Conservation (phyloP, 345 rosid species). For the Gossypium longicalyx region DNA sequence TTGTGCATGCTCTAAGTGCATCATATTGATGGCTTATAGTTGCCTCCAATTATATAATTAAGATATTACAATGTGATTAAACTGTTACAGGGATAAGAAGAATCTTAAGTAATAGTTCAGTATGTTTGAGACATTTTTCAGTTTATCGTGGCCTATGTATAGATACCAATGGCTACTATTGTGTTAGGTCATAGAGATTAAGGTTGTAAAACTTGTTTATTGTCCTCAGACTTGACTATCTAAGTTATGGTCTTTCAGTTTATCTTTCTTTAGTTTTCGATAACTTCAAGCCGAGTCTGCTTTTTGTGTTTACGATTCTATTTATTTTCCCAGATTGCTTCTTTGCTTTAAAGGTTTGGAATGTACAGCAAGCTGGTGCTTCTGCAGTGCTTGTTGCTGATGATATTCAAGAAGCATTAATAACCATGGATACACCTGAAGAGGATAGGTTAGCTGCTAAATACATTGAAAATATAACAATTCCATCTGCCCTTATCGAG, state of each 20-base stretch:
- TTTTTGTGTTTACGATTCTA: constrained; percentile 17
- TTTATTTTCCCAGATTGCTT: constrained; percentile 63
- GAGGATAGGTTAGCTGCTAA: constrained; percentile 59
- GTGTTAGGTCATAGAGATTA: neutral
- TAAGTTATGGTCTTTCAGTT: neutral
- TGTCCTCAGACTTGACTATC: neutral
- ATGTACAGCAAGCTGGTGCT: constrained; percentile 92
- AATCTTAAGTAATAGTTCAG: neutral
- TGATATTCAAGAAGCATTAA: constrained; percentile 68
- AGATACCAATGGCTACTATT: neutral
- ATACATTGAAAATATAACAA: constrained; percentile 83
- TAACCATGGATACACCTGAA: constrained; percentile 89
- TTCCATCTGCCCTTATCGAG: constrained; percentile 90
- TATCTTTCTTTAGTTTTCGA: neutral
- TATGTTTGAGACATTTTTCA: neutral
- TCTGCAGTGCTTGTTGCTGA: constrained; percentile 95
- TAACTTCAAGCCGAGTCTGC: neutral
- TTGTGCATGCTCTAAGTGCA: neutral
- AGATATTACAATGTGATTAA: neutral
- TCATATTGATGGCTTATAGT: neutral
- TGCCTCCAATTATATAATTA: neutral
- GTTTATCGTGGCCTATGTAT: neutral
- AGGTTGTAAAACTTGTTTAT: neutral
- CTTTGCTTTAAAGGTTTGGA: constrained; percentile 93
- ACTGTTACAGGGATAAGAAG: neutral